A percentile compares a stretch with the other conserved stretches of the same genome.
Evolutionary conservation across 1,139 yeast genomes (phyloP).

Genomic region (Pneumocystis jirovecii): DNA sequence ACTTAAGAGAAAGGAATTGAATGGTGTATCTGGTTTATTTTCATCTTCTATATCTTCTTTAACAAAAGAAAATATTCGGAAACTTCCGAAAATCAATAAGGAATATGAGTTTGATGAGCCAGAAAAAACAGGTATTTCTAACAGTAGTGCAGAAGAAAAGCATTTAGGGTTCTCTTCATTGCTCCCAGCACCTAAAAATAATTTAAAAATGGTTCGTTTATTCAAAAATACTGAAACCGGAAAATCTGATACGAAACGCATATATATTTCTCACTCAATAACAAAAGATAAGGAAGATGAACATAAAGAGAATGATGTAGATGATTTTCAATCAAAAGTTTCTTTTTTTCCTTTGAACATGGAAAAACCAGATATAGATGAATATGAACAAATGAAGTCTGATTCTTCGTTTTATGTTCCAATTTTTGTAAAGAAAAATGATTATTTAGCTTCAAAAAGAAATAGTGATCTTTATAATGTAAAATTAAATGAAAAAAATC

Average conservation of each 20-base stretch:
- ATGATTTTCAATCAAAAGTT: neutral
- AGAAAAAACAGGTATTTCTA: neutral
- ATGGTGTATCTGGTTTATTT: neutral
- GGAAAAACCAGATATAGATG: neutral
- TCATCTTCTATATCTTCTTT: neutral
- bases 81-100: neutral
- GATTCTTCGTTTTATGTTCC: neutral
- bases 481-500: neutral
- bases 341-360: neutral
- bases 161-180: neutral
- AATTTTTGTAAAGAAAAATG: neutral
- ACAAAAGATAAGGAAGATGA: neutral
- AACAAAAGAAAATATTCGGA: neutral
- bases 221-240: neutral
- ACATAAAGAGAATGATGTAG: neutral
- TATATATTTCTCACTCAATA: neutral
- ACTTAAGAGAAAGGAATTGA: neutral
- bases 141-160: neutral
- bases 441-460: neutral
- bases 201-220: neutral
- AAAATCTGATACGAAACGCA: neutral
- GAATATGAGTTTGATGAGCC: neutral
- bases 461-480: neutral
- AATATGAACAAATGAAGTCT: neutral
- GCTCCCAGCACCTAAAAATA: neutral